Conservation (phyloP, 192 early-diverging fungal species). For the Entomortierella beljakovae region DNA sequence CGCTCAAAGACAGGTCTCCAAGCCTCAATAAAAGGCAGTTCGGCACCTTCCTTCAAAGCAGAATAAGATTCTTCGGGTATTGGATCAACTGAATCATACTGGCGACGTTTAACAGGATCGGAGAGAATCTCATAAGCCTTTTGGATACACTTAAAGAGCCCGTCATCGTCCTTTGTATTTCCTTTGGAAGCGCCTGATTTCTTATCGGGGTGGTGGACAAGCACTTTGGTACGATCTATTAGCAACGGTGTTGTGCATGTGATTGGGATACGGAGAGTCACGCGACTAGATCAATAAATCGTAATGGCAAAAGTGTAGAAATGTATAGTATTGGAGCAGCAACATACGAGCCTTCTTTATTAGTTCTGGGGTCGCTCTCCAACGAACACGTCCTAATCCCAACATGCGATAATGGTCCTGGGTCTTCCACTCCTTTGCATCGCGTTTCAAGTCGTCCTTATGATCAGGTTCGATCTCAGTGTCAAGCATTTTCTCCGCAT, state of each 20-base stretch:
- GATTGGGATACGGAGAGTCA: too few relatives aligned
- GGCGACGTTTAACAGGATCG: constrained; percentile 73
- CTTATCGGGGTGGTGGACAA: constrained; percentile 86
- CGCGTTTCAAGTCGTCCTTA: constrained; percentile 66
- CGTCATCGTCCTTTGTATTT: constrained; percentile 64
- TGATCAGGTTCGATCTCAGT: constrained; percentile 71
- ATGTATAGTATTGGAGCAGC: background rate
- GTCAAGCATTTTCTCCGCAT: constrained; percentile 55
- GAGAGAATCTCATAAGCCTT: constrained; percentile 78
- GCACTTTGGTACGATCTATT: constrained; percentile 50
- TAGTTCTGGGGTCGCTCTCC: constrained; percentile 74
- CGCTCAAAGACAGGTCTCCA: constrained; percentile 74
- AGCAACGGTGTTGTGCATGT: background rate
- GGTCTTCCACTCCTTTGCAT: constrained; percentile 83
- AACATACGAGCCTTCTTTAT: constrained; percentile 76
- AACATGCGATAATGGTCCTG: constrained; percentile 90
- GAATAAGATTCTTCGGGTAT: constrained; percentile 74
- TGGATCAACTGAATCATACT: constrained; percentile 86
- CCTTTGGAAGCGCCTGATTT: constrained; percentile 60
- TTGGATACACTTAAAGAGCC: constrained; percentile 87
- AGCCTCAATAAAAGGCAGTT: constrained; percentile 51
- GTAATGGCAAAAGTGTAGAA: background rate
- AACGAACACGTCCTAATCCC: constrained; percentile 74
- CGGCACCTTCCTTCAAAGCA: constrained; percentile 42
- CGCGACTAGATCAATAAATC: too few relatives aligned